phyloP scores from a whole-genome alignment of 1,284 basidiomycete species.

The Fomitiporia mediterranea region DNA sequence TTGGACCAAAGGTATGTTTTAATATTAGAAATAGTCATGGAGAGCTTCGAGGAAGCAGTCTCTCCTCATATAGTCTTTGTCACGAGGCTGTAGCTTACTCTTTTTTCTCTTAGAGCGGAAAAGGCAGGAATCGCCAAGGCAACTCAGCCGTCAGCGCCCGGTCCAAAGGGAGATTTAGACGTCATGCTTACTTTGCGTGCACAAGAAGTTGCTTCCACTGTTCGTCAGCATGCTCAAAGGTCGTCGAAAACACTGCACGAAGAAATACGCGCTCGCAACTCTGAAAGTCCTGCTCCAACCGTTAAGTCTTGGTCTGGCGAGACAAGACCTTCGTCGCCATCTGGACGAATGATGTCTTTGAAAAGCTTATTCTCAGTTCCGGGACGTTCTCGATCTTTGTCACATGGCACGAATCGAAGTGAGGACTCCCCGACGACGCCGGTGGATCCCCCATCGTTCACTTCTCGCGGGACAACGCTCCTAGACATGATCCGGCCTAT shows the following conservation, averaged over 20 bases:
- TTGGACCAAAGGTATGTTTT: conserved; percentile 57
- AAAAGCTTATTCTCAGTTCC: conserved; percentile 53
- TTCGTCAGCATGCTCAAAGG: conserved; percentile 27
- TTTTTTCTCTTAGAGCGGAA: conserved; percentile 43
- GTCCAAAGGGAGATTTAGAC: conserved; percentile 72
- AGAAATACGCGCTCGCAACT: background rate
- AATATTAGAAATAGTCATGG: background rate
- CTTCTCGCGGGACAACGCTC: conserved; percentile 49
- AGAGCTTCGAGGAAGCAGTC: background rate
- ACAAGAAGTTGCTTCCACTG: conserved; percentile 45
- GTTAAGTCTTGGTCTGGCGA: conserved; percentile 17
- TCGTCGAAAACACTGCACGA: conserved; percentile 7
- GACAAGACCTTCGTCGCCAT: conserved; percentile 29
- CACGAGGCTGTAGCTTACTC: background rate
- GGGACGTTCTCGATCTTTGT: conserved; percentile 38
- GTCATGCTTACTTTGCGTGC: conserved; percentile 76
- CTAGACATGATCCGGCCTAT: conserved; percentile 46
- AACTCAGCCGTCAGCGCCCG: conserved; percentile 38
- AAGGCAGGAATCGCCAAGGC: conserved; percentile 58
- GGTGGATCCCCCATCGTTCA: conserved; percentile 31
- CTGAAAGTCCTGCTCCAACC: conserved; percentile 16
- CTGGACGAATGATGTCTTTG: conserved; percentile 41
- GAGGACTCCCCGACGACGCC: conserved; percentile 20
- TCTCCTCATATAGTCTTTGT: background rate
- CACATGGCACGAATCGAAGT: conserved; percentile 36